Evolutionary conservation across 2,329 filamentous ascomycete species (phyloP).

Genomic region (Ophiostoma piceae): DNA sequence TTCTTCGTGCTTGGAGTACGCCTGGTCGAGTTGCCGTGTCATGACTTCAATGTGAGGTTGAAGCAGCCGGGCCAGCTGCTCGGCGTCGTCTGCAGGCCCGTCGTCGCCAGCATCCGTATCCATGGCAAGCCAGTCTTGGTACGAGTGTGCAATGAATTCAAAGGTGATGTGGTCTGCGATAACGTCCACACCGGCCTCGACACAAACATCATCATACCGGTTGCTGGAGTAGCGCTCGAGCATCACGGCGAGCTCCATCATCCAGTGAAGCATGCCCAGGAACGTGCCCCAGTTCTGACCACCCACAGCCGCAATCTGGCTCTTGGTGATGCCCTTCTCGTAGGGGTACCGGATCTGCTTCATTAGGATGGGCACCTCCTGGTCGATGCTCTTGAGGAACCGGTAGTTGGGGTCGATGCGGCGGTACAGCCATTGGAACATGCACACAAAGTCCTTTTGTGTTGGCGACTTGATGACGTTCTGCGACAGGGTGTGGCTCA

Average conservation of each 20-base stretch:
- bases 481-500: conserved; percentile 86
- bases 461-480: conserved; percentile 92
- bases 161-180: conserved; percentile 90
- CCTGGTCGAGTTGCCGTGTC: conserved; percentile 78
- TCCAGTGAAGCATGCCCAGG: conserved; percentile 90
- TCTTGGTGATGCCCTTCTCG: conserved; percentile 93
- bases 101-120: conserved; percentile 76
- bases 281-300: conserved; percentile 97
- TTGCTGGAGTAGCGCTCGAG: conserved; percentile 74
- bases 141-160: conserved; percentile 81
- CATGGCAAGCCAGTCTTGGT: conserved; percentile 88
- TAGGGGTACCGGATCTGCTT: conserved; percentile 94
- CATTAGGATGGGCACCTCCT: conserved; percentile 85
- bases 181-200: conserved; percentile 82
- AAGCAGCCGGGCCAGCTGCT: conserved; percentile 67
- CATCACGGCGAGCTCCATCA: conserved; percentile 97
- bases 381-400: conserved; percentile 91
- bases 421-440: conserved; percentile 97
- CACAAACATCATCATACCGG: conserved; percentile 83
- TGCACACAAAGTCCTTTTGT: conserved; percentile 95
- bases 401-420: conserved; percentile 90
- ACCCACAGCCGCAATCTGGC: conserved; percentile 87
- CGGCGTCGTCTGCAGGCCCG: conserved; percentile 71
- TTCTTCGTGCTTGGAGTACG: conserved; percentile 77
- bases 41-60: conserved; percentile 81